Conservation (phyloP, 164 flowering plant species). For the Liquidambar formosana region DNA sequence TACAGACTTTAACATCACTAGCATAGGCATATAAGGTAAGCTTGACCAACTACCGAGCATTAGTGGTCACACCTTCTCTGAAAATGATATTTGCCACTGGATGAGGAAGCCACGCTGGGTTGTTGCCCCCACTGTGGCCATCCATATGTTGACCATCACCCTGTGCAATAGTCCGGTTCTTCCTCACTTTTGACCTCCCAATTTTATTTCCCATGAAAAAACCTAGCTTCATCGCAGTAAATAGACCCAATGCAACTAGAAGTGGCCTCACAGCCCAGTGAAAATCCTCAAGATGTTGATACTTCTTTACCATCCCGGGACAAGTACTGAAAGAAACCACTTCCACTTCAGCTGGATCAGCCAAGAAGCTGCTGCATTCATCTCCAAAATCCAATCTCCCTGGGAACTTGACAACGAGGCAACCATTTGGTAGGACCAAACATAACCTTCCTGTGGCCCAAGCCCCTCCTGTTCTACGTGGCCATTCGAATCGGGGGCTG, state of each 20-base stretch:
- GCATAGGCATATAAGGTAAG: background rate
- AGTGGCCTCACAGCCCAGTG: slow-evolving; percentile 95
- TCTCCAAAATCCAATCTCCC: slow-evolving; percentile 55
- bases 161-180: slow-evolving; percentile 19
- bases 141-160: slow-evolving; percentile 39
- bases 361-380: slow-evolving; percentile 41
- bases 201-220: slow-evolving; percentile 53
- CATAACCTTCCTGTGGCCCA: slow-evolving; percentile 77
- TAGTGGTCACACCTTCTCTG: slow-evolving; percentile 31
- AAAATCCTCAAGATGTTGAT: slow-evolving; percentile 89
- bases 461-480: slow-evolving; percentile 51
- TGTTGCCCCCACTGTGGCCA: slow-evolving; percentile 39
- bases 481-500: slow-evolving; percentile 88
- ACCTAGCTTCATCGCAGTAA: slow-evolving; percentile 78
- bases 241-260: slow-evolving; percentile 66
- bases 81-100: slow-evolving; percentile 63
- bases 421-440: slow-evolving; percentile 59
- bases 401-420: slow-evolving; percentile 75
- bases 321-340: slow-evolving; percentile 58
- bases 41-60: slow-evolving; percentile 18
- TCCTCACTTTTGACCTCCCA: slow-evolving; percentile 45
- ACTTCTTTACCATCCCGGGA: slow-evolving; percentile 63
- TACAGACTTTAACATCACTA: background rate
- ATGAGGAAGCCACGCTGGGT: slow-evolving; percentile 64
- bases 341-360: slow-evolving; percentile 94